Conservation (phyloP, 805 yeast genomes). For the Ogataea corticis region DNA sequence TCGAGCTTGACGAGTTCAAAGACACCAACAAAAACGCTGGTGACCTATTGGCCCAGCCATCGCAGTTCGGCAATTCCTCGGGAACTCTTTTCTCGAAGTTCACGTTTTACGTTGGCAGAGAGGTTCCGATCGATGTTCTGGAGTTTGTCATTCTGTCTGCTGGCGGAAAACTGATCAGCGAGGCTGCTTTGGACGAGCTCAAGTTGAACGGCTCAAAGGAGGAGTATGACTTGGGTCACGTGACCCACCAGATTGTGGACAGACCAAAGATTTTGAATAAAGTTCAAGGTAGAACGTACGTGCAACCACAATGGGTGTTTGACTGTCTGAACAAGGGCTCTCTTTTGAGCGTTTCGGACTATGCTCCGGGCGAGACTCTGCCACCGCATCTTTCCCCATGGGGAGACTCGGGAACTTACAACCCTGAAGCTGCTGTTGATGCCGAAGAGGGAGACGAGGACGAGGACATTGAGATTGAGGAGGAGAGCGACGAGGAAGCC, state of each 20-base stretch:
- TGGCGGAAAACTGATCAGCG: constrained; percentile 86
- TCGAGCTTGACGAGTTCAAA: constrained; percentile 69
- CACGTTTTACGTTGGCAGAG: constrained; percentile 88
- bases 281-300: constrained; percentile 87
- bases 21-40: constrained; percentile 62
- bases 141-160: constrained; percentile 84
- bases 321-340: constrained; percentile 81
- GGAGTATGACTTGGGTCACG: constrained; percentile 58
- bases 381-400: constrained; percentile 99
- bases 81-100: constrained; percentile 70
- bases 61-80: constrained; percentile 55
- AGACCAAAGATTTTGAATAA: constrained; percentile 78
- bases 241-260: constrained; percentile 94
- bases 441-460: constrained; percentile 43
- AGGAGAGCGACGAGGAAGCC: constrained; percentile 52
- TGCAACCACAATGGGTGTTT: constrained; percentile 98
- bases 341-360: constrained; percentile 73
- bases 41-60: constrained; percentile 75
- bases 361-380: constrained; percentile 91
- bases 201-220: constrained; percentile 45
- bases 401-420: constrained; percentile 93
- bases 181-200: constrained; percentile 81
- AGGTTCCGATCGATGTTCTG: constrained; percentile 87
- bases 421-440: constrained; percentile 64
- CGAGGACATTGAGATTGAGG: constrained; percentile 49